Conservation (phyloP, 306 rosid genomes). For the Phaseolus lunatus region DNA sequence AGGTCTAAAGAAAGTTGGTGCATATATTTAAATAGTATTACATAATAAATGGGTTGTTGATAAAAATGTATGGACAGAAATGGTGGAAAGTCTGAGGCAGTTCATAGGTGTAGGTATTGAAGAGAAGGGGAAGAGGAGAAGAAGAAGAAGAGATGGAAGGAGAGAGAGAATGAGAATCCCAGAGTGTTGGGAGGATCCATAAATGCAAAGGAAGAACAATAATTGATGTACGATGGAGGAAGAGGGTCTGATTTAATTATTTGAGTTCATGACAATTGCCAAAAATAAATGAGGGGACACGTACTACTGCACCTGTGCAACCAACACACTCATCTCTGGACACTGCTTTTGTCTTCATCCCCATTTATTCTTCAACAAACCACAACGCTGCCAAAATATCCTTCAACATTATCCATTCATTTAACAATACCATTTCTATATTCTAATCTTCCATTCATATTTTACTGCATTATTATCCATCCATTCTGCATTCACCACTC, state of each 20-base stretch:
- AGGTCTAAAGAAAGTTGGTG: too few relatives aligned
- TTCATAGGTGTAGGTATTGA: too few relatives aligned
- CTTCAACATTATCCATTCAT: conserved; percentile 35
- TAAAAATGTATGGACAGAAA: too few relatives aligned
- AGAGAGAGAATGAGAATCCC: conserved; percentile 41
- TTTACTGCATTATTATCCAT: neutral
- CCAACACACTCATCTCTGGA: conserved; percentile 32
- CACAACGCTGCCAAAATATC: conserved; percentile 25
- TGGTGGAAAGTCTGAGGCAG: too few relatives aligned
- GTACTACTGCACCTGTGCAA: too few relatives aligned
- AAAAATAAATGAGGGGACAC: conserved; percentile 44
- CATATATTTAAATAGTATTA: too few relatives aligned
- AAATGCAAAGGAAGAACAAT: neutral
- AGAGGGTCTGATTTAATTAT: too few relatives aligned
- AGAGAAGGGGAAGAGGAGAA: too few relatives aligned
- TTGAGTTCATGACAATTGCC: conserved; percentile 6
- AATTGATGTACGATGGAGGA: conserved; percentile 42
- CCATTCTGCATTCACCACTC: neutral
- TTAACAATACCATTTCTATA: too few relatives aligned
- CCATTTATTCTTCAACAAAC: conserved; percentile 34
- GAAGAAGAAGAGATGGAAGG: too few relatives aligned
- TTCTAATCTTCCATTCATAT: too few relatives aligned
- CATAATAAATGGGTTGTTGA: too few relatives aligned
- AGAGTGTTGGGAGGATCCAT: conserved; percentile 37
- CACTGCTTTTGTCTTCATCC: conserved; percentile 41